Conservation (phyloP, 2,329 filamentous ascomycete genomes). For the Pseudogymnoascus pannorum region DNA sequence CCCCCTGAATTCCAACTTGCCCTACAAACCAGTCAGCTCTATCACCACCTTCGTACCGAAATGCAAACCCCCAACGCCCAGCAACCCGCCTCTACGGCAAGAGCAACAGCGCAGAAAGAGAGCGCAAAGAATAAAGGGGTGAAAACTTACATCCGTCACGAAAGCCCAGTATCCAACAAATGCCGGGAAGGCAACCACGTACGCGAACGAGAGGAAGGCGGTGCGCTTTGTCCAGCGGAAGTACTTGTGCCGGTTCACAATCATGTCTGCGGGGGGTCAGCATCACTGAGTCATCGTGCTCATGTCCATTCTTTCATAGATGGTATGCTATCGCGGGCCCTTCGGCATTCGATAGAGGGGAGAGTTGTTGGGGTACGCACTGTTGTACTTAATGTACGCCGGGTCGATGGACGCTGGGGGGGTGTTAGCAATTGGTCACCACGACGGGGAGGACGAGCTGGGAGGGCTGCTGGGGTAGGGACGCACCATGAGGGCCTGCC, state of each 20-base stretch:
- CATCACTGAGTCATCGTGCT: slow-evolving; percentile 10
- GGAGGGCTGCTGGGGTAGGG: neutral
- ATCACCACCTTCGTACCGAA: neutral
- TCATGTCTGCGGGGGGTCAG: slow-evolving; percentile 57
- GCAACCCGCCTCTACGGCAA: neutral
- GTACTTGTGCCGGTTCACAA: slow-evolving; percentile 79
- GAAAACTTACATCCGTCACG: slow-evolving; percentile 70
- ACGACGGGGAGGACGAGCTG: neutral
- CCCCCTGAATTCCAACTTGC: slow-evolving; percentile 75
- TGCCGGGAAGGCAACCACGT: slow-evolving; percentile 64
- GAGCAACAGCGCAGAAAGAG: neutral
- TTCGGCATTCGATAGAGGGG: neutral
- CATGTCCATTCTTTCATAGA: slow-evolving; percentile 9
- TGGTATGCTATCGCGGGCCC: neutral
- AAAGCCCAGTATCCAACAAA: slow-evolving; percentile 67
- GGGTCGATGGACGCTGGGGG: slow-evolving; percentile 37
- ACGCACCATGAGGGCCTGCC: slow-evolving; percentile 43
- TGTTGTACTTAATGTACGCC: slow-evolving; percentile 46
- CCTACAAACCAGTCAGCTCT: slow-evolving; percentile 44
- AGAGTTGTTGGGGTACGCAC: slow-evolving; percentile 30
- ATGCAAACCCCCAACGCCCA: neutral
- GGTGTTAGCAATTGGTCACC: slow-evolving; percentile 9
- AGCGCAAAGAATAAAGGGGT: neutral
- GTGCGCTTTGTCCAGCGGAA: slow-evolving; percentile 90
- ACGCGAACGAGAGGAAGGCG: slow-evolving; percentile 71